Conservation (phyloP, 805 yeast genomes). For the Kuraishia molischiana region DNA sequence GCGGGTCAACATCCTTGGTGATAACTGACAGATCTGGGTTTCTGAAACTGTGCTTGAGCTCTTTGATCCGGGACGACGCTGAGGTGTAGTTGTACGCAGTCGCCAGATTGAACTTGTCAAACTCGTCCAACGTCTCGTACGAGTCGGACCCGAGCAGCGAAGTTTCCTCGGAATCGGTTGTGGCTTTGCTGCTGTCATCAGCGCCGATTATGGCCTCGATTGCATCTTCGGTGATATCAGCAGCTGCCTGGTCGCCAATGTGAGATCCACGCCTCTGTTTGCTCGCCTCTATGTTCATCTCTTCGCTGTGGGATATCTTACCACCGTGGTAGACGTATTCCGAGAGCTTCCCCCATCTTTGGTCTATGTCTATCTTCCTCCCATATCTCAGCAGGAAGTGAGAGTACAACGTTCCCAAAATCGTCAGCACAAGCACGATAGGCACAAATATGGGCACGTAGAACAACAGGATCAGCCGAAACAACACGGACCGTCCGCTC, state of each 20-base stretch:
- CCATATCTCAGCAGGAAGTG: not conserved
- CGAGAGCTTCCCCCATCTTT: not conserved
- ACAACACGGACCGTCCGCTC: constrained; percentile 1
- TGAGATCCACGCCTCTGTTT: not conserved
- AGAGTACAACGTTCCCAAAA: constrained; percentile 9
- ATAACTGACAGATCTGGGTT: constrained; percentile 4
- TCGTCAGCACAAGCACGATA: constrained; percentile 23
- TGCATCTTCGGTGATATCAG: not conserved
- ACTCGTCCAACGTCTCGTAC: not conserved
- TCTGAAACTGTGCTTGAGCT: not conserved
- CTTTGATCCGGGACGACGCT: not conserved
- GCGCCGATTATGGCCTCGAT: constrained; percentile 1
- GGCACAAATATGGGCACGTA: constrained; percentile 44
- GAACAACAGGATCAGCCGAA: constrained; percentile 10
- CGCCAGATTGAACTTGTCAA: not conserved
- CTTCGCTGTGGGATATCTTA: not conserved
- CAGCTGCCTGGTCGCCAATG: not conserved
- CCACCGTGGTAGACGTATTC: not conserved
- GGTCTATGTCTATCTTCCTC: not conserved
- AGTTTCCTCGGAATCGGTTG: not conserved
- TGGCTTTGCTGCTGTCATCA: not conserved
- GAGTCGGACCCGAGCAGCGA: not conserved
- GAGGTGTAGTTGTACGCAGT: not conserved
- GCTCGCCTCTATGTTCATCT: not conserved
- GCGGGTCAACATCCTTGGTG: constrained; percentile 7